Evolutionary conservation across 495 filamentous ascomycete genomes (phyloP), one percentile per base, ranked within the genome.

Genomic region (Daldinia concentrica): DNA sequence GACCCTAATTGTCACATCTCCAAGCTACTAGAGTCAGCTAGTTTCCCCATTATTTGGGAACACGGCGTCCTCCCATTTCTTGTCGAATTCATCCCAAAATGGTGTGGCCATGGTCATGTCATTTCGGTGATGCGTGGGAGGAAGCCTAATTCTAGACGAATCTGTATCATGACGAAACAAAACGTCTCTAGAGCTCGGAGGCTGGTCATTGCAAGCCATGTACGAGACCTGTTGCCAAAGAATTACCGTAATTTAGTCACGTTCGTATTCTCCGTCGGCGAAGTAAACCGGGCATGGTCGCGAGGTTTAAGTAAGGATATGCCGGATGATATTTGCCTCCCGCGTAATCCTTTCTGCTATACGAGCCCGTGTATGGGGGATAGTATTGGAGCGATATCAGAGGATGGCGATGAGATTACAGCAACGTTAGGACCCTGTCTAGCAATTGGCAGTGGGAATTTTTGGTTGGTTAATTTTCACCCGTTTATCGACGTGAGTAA

Each of bases 41-140:
- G 64, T 48, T 78, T 78, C 39, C 76, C 74, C 15, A 36, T 77
- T 2, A 32, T 78, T 6, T 78, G 76, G 76, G 76, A 78, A 56
- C 76, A 78, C 19, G 68, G 69, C 8, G 66, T 78, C 2, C 76
- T 78, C 9, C 76, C 76, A 7, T 78, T 78, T 52, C 74, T 78
- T 0, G 59, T 64, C 66, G 76, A 78, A 41, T 72, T 75, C 50
- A 60, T 78, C 37, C 76, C 76, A 3, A 77, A 75, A 34, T 78
- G 76, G 76, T 78, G 76, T 56, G 76, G 76, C 11, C 72, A 74
- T 0, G 76, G 76, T 15, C 74, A 78, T 26, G 71, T 75, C 15
- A 77, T 78, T 60, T 77, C 70, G 29, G 74, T 78, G n/a, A 64
- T 56, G n/a, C 74, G 76, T 48, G 74, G 76, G 2, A 72, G 65